Evolutionary conservation across 2,329 filamentous ascomycete species (phyloP).

Genomic region (Ophiostoma triangulosporum): DNA sequence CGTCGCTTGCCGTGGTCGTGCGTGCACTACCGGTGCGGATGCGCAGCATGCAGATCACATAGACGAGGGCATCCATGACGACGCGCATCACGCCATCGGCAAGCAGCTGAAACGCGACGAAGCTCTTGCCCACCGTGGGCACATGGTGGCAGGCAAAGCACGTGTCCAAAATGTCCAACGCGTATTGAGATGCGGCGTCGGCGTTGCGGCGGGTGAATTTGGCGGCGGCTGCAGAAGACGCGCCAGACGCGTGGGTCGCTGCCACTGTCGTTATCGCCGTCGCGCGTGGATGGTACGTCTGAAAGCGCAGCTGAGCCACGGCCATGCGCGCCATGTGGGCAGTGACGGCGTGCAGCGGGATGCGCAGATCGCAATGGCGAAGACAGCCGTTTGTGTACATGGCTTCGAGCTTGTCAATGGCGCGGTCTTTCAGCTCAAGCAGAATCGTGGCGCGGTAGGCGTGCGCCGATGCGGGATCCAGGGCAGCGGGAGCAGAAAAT

Average conservation of each 20-base stretch:
- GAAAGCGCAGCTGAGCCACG: conserved; percentile 20
- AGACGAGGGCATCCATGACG: conserved; percentile 21
- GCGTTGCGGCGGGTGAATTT: background rate
- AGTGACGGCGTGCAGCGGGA: conserved; percentile 19
- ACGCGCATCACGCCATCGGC: conserved; percentile 17
- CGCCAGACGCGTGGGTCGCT: background rate
- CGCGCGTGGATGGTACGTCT: conserved; percentile 16
- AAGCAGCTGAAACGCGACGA: conserved; percentile 19
- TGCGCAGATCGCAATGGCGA: conserved; percentile 15
- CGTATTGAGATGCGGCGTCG: background rate
- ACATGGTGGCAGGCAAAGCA: conserved; percentile 8
- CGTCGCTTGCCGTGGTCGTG: background rate
- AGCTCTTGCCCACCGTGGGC: conserved; percentile 14
- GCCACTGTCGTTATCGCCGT: background rate
- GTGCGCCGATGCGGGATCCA: too few species aligned
- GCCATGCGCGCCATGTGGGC: conserved; percentile 15
- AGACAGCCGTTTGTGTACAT: conserved; percentile 17
- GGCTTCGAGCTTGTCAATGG: conserved; percentile 18
- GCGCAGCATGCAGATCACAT: conserved; percentile 20
- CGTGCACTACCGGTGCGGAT: conserved; percentile 7
- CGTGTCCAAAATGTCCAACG: conserved; percentile 17
- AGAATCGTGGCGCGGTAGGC: too few species aligned
- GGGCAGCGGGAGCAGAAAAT: background rate
- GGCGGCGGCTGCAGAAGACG: too few species aligned
- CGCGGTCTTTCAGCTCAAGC: conserved; percentile 9